Evolutionary conservation across 345 rosid genomes (phyloP), one percentile per base, ranked within the genome.

Genomic region (Brassica cretica): DNA sequence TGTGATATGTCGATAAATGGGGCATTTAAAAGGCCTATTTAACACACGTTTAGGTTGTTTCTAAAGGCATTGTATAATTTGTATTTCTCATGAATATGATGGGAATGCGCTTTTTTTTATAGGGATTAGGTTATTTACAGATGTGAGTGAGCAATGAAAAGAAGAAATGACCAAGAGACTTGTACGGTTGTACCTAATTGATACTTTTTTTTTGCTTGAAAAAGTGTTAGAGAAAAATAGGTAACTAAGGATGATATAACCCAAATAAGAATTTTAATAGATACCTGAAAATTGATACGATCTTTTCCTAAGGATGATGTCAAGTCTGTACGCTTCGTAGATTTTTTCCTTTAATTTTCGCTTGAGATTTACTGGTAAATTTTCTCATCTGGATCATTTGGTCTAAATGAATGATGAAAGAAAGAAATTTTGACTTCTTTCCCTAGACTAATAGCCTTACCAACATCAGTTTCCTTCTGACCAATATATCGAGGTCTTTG

Each of bases 41-140:
- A 46, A 67, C 11, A 65, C 21, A 30, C 18, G 51, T 65, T 67
- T 11, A 24, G 46, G 6, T 66, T 66, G 5, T 66, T 66, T 41
- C 9, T 30, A 0, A 41, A 11, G 18, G n/a, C 55, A 3, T 1
- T 30, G 37, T 56, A 41, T 41, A 41, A 41, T 41, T 41, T 41
- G n/a, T 58, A 27, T 29, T 27, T 66, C 29, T 66, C 70, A 19
- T 35, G 39, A 71, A 37, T 71, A 37, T 64, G 37, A 74, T 6
- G 27, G 59, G 19, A 21, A 51, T 53, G 37, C 11, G 37, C 3
- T 18, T 30, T 64, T 64, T 18, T 24, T 2, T 5, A 11, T 2
- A 10, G 37, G 65, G 15, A 12, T 61, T 27, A 61, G 32, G 49
- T 41, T 9, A 41, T 10, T 41, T 41, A 41, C 49, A 41, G 49